Conservation (phyloP, 73 alveolate genomes). For the Symbiodinium pilosum region DNA sequence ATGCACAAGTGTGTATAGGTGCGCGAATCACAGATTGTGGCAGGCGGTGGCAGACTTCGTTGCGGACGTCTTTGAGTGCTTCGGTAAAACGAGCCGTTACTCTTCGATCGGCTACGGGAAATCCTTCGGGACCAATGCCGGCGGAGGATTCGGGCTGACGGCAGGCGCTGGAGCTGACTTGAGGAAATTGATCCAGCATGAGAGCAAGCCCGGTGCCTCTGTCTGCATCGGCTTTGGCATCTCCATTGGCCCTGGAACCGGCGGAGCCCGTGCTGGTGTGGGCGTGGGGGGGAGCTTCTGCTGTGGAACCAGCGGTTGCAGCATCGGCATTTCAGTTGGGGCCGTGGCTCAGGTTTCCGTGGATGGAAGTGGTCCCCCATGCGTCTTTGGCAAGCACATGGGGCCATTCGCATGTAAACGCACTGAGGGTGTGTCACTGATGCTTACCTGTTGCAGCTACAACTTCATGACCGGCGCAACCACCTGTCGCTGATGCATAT, state of each 20-base stretch:
- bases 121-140: slow-evolving; percentile 19
- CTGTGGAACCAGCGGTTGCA: slow-evolving; percentile 3
- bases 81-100: slow-evolving; percentile 1
- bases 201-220: not conserved
- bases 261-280: slow-evolving; percentile 5
- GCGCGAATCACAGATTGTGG: not conserved
- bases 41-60: slow-evolving; percentile 27
- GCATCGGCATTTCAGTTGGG: slow-evolving; percentile 23
- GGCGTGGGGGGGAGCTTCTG: slow-evolving; percentile 31
- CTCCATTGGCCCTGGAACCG: slow-evolving; percentile 3
- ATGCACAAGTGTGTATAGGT: not conserved
- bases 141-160: slow-evolving; percentile 8
- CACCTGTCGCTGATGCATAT: not conserved
- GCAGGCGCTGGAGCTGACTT: slow-evolving; percentile 3
- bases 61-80: not conserved
- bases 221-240: slow-evolving; percentile 9
- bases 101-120: not conserved
- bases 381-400: slow-evolving; percentile 4
- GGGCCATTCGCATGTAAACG: not conserved
- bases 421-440: slow-evolving; percentile 12
- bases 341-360: slow-evolving; percentile 20
- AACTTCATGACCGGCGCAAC: not conserved
- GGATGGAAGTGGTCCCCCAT: not conserved
- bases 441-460: slow-evolving; percentile 6
- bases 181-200: not conserved